A percentile compares a stretch with the other conserved stretches of the same genome.
phyloP scores from a whole-genome alignment of 2,329 filamentous ascomycete genomes.

The Ophiostoma himal-ulmi region DNA sequence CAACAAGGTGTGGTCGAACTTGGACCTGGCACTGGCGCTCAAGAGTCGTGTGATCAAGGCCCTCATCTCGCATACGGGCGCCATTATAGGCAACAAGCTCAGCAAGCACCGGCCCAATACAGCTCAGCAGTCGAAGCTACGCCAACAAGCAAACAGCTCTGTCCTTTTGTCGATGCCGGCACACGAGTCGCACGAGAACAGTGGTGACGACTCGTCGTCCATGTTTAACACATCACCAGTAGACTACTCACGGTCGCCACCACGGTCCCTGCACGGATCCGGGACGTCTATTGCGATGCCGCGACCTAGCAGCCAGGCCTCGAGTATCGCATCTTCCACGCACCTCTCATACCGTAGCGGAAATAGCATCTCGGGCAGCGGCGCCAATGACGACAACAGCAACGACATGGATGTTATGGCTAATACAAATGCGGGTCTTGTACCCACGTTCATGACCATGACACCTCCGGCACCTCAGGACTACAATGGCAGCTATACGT shows the following conservation, averaged over 20 bases:
- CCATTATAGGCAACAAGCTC: conserved; percentile 97
- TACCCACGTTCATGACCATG: conserved; percentile 44
- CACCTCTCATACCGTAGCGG: conserved; percentile 36
- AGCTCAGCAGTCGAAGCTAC: conserved; percentile 69
- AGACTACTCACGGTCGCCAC: conserved; percentile 55
- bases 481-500: conserved; percentile 15
- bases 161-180: conserved; percentile 51
- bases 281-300: conserved; percentile 42
- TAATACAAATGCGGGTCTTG: conserved; percentile 18
- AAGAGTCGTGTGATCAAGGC: conserved; percentile 94
- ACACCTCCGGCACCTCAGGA: conserved; percentile 41
- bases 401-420: conserved; percentile 7
- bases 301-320: conserved; percentile 46
- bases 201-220: conserved; percentile 53
- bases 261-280: conserved; percentile 46
- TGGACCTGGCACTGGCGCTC: conserved; percentile 84
- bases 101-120: conserved; percentile 77
- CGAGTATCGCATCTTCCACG: conserved; percentile 44
- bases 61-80: conserved; percentile 88
- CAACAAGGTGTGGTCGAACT: conserved; percentile 98
- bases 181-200: conserved; percentile 33
- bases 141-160: conserved; percentile 76
- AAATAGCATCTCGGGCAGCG: background rate
- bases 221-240: conserved; percentile 48
- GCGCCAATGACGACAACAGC: background rate